These are phyloP conservation scores for Starmerella tilneyi DNA, from an alignment of 805 yeast species.

Conservation along the genomic window DNA sequence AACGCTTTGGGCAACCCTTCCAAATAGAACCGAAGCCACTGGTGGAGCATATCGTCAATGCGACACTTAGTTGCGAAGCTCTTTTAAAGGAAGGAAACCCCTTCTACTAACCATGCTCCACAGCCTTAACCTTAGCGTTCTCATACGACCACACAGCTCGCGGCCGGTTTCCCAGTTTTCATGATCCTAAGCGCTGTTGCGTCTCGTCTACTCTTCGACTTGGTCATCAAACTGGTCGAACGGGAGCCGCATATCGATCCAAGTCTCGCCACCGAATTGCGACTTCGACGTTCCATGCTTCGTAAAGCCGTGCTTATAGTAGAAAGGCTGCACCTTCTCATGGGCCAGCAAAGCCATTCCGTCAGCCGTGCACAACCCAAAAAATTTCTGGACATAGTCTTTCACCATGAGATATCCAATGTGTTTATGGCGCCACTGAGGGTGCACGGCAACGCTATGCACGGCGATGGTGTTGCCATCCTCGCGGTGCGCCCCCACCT, in stretches of 20 bases:
- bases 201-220: conserved; percentile 13
- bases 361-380: conserved; percentile 78
- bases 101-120: too few relatives aligned
- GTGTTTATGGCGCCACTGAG: conserved; percentile 68
- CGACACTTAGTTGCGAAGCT: too few relatives aligned
- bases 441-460: conserved; percentile 70
- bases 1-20: too few relatives aligned
- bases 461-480: conserved; percentile 63
- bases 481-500: conserved; percentile 57
- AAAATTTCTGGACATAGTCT: conserved; percentile 82
- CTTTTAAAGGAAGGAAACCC: too few relatives aligned
- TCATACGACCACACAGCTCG: too few relatives aligned
- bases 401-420: conserved; percentile 73
- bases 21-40: too few relatives aligned
- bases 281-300: conserved; percentile 57
- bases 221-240: conserved; percentile 25
- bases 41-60: too few relatives aligned
- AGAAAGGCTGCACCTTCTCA: conserved; percentile 58
- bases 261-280: conserved; percentile 45
- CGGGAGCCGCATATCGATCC: conserved; percentile 35
- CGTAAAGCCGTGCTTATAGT: conserved; percentile 69
- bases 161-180: too few relatives aligned
- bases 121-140: too few relatives aligned
- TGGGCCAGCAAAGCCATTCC: conserved; percentile 66
- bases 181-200: too few relatives aligned